Evolutionary conservation across 78 protist species (phyloP).

Genomic region (Dictyostelium citrinum): DNA sequence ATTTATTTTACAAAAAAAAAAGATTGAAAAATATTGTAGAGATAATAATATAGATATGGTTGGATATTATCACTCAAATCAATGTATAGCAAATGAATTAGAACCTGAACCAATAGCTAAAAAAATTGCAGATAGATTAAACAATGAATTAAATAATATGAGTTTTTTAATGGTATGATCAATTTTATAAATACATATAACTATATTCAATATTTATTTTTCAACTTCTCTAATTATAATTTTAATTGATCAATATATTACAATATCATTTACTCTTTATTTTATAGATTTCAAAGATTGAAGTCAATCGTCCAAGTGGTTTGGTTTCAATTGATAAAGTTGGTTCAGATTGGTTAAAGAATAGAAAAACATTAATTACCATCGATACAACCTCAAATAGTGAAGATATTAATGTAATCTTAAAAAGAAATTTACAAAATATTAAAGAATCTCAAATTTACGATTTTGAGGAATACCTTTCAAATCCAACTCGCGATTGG

Average conservation of each 20-base stretch:
- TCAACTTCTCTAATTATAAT: no score
- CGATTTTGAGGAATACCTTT: constrained; percentile 73
- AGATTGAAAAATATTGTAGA: constrained; percentile 74
- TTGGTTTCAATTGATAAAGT: neutral
- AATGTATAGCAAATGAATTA: constrained; percentile 19
- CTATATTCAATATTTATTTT: no score
- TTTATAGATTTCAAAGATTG: constrained; percentile 41
- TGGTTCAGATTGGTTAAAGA: constrained; percentile 40
- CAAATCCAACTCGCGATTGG: constrained; percentile 65
- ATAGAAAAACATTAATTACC: neutral
- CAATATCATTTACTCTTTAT: no score
- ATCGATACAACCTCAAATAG: neutral
- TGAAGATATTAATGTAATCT: neutral
- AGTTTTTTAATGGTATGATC: constrained; percentile 36
- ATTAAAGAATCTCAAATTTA: neutral
- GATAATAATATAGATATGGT: constrained; percentile 43
- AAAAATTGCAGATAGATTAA: constrained; percentile 40
- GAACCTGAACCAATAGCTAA: constrained; percentile 60
- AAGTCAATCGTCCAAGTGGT: constrained; percentile 16
- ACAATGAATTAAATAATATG: constrained; percentile 37
- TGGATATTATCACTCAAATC: constrained; percentile 58
- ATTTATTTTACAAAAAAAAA: no score
- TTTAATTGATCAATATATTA: no score
- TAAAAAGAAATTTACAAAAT: neutral
- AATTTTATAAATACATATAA: neutral